phyloP scores from a whole-genome alignment of 2,329 filamentous ascomycete species.

The Aspergillus eucalypticola region DNA sequence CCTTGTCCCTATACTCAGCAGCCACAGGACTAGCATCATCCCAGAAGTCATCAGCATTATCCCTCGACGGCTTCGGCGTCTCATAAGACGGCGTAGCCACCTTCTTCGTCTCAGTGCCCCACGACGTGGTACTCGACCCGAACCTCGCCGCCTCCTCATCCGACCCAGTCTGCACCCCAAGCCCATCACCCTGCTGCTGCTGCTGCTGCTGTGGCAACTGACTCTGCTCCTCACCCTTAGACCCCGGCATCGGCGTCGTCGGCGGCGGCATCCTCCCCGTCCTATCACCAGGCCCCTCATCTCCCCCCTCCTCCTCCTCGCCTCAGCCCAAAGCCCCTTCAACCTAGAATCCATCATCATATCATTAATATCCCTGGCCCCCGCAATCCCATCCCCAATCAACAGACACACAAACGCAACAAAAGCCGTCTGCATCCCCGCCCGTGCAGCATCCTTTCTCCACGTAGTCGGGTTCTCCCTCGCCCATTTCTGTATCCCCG shows the following conservation, averaged over 20 bases:
- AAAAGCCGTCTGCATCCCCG: background rate
- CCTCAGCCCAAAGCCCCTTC: background rate
- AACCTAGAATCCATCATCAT: background rate
- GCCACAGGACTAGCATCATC: conserved; percentile 42
- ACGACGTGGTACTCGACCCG: background rate
- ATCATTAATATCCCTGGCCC: background rate
- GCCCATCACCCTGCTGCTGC: background rate
- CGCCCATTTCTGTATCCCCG: too few species aligned
- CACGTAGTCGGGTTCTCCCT: too few species aligned
- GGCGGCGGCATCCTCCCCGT: background rate
- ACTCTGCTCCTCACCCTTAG: background rate
- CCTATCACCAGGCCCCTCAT: background rate
- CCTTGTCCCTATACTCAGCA: conserved; percentile 30
- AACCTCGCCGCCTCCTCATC: background rate
- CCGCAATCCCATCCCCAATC: background rate
- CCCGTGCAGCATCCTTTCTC: too few species aligned
- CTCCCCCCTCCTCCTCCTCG: background rate
- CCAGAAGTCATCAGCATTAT: background rate
- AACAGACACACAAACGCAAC: background rate
- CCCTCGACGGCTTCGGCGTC: conserved; percentile 22
- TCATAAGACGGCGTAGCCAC: conserved; percentile 32
- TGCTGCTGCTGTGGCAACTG: background rate
- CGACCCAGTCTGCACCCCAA: background rate
- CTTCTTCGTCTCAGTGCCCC: background rate
- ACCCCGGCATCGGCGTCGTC: background rate